A percentile compares a stretch with the other conserved stretches of the same genome.
phyloP scores from a whole-genome alignment of 139 green algal species.

The Picochlorum sp. region DNA sequence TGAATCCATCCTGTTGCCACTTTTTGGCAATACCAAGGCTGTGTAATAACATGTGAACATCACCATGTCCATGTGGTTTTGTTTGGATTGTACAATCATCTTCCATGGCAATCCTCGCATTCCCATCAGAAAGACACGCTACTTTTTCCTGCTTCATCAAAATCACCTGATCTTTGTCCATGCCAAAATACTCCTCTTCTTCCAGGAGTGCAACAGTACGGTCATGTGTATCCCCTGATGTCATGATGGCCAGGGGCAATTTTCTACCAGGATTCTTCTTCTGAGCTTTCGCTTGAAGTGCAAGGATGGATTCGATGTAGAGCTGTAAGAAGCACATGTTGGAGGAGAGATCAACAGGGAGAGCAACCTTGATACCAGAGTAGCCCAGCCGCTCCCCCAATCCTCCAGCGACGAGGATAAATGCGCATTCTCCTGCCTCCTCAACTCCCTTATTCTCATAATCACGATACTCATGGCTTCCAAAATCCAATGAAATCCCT shows the following conservation, averaged over 20 bases:
- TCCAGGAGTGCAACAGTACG: constrained; percentile 73
- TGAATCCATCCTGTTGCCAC: constrained; percentile 63
- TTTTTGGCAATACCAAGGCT: constrained; percentile 50
- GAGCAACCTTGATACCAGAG: constrained; percentile 76
- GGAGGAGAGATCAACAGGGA: constrained; percentile 73
- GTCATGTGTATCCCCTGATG: constrained; percentile 90
- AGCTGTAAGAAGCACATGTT: constrained; percentile 79
- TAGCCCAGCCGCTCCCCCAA: constrained; percentile 95
- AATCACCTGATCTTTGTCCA: constrained; percentile 55
- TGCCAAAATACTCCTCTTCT: constrained; percentile 80
- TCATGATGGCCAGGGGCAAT: constrained; percentile 97
- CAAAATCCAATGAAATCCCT: constrained; percentile 76
- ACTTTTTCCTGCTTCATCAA: constrained; percentile 99
- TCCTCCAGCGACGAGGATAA: constrained; percentile 96
- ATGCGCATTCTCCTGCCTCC: constrained; percentile 52
- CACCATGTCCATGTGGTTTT: constrained; percentile 97
- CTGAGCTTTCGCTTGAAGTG: constrained; percentile 30
- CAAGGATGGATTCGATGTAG: constrained; percentile 86
- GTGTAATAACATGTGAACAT: constrained; percentile 94
- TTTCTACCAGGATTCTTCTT: constrained; percentile 8
- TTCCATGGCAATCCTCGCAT: constrained; percentile 71
- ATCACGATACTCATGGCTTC: constrained; percentile 41
- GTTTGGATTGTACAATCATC: constrained; percentile 75
- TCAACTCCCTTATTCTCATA: constrained; percentile 51
- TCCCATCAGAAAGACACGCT: constrained; percentile 84